phyloP scores from a whole-genome alignment of 2,329 filamentous ascomycete genomes.

The Sarocladiaceae sp. region DNA sequence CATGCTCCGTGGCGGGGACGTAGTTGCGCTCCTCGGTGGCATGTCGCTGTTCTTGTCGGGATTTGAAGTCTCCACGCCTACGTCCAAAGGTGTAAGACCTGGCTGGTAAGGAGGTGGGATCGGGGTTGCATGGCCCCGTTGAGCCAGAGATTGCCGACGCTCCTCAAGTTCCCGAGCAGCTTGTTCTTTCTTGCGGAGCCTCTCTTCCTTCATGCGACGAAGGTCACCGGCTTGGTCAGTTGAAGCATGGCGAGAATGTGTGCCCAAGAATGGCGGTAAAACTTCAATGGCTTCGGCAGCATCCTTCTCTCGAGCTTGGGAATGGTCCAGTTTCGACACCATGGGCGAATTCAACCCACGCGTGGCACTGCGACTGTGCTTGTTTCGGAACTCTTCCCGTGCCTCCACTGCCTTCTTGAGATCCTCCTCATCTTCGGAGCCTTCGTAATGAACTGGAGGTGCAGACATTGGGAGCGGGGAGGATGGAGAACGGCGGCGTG shows the following conservation, averaged over 20 bases:
- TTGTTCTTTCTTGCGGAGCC: constrained; percentile 62
- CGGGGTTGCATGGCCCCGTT: constrained; percentile 69
- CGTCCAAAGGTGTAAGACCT: constrained; percentile 14
- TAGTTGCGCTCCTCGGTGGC: constrained; percentile 57
- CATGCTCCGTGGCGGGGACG: constrained; percentile 46
- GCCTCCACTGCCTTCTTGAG: constrained; percentile 45
- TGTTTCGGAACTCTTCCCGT: constrained; percentile 49
- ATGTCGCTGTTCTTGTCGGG: constrained; percentile 36
- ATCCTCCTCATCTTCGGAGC: constrained; percentile 61
- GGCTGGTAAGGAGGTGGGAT: constrained; percentile 66
- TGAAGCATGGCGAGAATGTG: constrained; percentile 30
- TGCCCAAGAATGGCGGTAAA: constrained; percentile 21
- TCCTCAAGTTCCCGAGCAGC: constrained; percentile 85
- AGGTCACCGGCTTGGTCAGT: constrained; percentile 48
- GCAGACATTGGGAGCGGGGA: constrained; percentile 73
- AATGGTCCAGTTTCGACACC: constrained; percentile 26
- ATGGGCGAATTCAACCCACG: constrained; percentile 31
- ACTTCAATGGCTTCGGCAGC: constrained; percentile 24
- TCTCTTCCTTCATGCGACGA: constrained; percentile 51
- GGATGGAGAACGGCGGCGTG: constrained; percentile 64
- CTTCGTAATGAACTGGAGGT: constrained; percentile 27
- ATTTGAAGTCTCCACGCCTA: constrained; percentile 36
- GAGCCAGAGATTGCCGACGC: constrained; percentile 74
- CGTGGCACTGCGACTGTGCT: constrained; percentile 47
- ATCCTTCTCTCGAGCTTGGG: constrained; percentile 31